Conservation (phyloP, 2,329 filamentous ascomycete genomes). For the Hypoxylon sp. region DNA sequence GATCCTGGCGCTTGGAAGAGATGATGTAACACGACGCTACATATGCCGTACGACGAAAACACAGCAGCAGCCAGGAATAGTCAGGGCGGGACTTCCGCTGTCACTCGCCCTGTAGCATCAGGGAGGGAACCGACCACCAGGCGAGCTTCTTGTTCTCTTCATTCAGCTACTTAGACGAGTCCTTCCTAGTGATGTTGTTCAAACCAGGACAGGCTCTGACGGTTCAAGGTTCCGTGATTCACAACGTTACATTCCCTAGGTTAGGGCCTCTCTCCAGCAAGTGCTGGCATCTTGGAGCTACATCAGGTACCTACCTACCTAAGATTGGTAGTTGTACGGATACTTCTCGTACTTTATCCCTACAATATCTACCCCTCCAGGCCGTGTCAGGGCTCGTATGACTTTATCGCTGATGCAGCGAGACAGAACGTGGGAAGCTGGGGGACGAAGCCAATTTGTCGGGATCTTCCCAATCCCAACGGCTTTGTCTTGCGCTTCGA, state of each 20-base stretch:
- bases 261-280: not conserved
- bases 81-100: slow-evolving; percentile 38
- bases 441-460: slow-evolving; percentile 23
- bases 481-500: slow-evolving; percentile 41
- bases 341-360: slow-evolving; percentile 23
- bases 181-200: slow-evolving; percentile 22
- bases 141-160: slow-evolving; percentile 19
- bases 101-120: slow-evolving; percentile 35
- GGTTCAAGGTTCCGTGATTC: slow-evolving; percentile 23
- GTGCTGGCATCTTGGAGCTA: slow-evolving; percentile 1
- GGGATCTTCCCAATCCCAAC: slow-evolving; percentile 33
- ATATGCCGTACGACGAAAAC: slow-evolving; percentile 49
- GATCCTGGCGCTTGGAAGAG: slow-evolving; percentile 52
- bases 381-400: slow-evolving; percentile 27
- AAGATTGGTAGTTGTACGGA: not conserved
- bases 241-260: slow-evolving; percentile 33
- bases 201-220: slow-evolving; percentile 23
- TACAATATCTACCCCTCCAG: slow-evolving; percentile 19
- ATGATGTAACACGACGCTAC: slow-evolving; percentile 48
- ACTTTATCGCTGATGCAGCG: slow-evolving; percentile 23
- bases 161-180: slow-evolving; percentile 14
- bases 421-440: slow-evolving; percentile 21
- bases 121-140: slow-evolving; percentile 38
- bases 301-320: not conserved
- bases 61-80: slow-evolving; percentile 49